Evolutionary conservation across 441 rosid species (phyloP), one percentile per base, ranked within the genome.

Genomic region (Jatropha podagrica): DNA sequence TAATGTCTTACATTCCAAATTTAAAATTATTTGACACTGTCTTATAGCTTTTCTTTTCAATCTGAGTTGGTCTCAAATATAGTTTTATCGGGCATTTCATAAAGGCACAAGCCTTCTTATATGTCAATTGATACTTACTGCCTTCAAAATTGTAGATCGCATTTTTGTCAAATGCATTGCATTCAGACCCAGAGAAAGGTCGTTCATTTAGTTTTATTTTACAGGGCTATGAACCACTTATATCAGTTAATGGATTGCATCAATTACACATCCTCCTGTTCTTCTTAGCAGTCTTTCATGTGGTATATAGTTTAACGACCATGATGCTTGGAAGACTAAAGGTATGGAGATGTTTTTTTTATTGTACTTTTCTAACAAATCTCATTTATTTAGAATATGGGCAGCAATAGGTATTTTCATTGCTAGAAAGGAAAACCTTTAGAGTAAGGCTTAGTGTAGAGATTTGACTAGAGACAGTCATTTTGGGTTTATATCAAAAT

Each of bases 271-370:
- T 94, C 61, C 94, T 94, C 77, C 83, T 96, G 55, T 96, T 96
- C 90, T 93, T 96, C 88, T 81, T 96, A 82, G 99, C 99, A 7
- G 83, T 88, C 69, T 82, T 94, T 76, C 98, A 96, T 41, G 97
- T 96, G 48, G 3, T 89, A 49, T 96, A 90, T 79, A 91, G 98
- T 76, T 78, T 82, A 51, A 65, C 86, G 44, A 96, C 98, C 11
- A 92, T 96, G 99, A 78, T 85, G 90, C 97, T 94, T 51, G 97
- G 97, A 72, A 87, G 98, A 75, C 81, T 92, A 63, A 92, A 96
- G 97, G 99, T 91, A 73, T 55, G 69, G 2, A 27, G 61, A 37
- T 56, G 4, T 71, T 66, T 26, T 17, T 15, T 65, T 10, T 48
- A 4, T 52, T 8, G 2, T 14, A 6, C 14, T 62, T 48, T 49